Evolutionary conservation across 192 early-diverging fungal genomes (phyloP), one percentile per base, ranked within the genome.

Genomic region (Coemansia sp.): DNA sequence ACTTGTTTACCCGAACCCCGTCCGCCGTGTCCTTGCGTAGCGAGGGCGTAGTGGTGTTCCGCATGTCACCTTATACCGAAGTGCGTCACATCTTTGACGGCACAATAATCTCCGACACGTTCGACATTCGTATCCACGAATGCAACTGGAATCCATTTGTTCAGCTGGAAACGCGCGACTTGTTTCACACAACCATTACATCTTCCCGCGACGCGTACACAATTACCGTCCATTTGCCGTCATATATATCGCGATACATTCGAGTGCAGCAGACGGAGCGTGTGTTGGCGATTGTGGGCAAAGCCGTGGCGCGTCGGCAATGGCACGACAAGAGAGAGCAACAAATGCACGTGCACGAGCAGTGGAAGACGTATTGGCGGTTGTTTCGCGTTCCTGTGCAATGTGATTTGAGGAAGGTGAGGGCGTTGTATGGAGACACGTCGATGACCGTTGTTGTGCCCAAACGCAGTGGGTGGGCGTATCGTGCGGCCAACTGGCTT

Each of bases 321-420:
- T 76, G 74, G 74, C 20, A 32, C 7, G 74, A 76, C 20, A 41
- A 43, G 41, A 32, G 45, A 0, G 23, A 14, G 0, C 12, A 41
- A 50, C 11, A 10, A 4, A 24, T 13, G 3, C 66, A 71, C 39
- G 68, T 71, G 43, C 74, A 76, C 19, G 74, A 76, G 61, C 55
- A 52, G 64, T 76, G 74, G 74, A 62, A 57, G 24, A 65, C 70
- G 11, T 71, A 76, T 47, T 70, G 68, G 68, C 60, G 74, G 51
- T 20, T 66, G 18, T 76, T 76, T 27, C 29, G 49, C 3, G 16
- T 76, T 10, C 74, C 74, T 0, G 23, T 67, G 53, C 68, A 71
- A 41, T 70, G 68, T 18, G 52, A 67, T 47, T 9, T 67, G 14
- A 16, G 35, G 16, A 26, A n/a, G 2, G 59, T 76, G 2, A 48